A percentile compares a stretch with the other conserved stretches of the same genome.
Conservation (phyloP, 73 alveolate species). For the Paramecium sexaurelia region DNA sequence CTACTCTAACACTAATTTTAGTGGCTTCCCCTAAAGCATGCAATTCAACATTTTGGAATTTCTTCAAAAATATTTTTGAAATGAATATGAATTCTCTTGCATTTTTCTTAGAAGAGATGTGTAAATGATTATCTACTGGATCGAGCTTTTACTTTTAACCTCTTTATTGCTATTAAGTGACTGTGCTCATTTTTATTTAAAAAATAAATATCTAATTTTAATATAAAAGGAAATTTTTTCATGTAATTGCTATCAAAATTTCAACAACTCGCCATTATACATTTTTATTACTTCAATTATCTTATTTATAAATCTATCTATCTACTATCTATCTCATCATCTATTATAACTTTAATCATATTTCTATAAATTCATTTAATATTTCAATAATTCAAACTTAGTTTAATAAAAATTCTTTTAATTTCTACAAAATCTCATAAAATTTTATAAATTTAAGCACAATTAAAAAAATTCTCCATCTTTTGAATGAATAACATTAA, state of each 20-base stretch:
- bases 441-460: no score
- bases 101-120: constrained; percentile 27
- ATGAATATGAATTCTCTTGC: constrained; percentile 45
- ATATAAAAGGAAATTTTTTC: not conserved
- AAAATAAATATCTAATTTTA: constrained; percentile 46
- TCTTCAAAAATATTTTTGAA: constrained; percentile 43
- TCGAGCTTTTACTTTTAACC: constrained; percentile 20
- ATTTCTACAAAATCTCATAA: no score
- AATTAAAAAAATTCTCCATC: no score
- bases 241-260: not conserved
- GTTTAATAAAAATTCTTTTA: no score
- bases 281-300: not conserved
- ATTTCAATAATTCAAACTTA: no score
- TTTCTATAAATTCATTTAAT: no score
- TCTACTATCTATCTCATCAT: not conserved
- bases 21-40: constrained; percentile 61
- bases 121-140: constrained; percentile 26
- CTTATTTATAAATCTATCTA: no score
- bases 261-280: not conserved
- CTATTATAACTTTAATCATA: not conserved
- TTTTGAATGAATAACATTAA: no score
- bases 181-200: constrained; percentile 37
- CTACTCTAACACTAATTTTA: constrained; percentile 52
- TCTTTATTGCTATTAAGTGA: not conserved
- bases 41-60: constrained; percentile 26